Evolutionary conservation across 2,329 filamentous ascomycete genomes (phyloP).

Genomic region (Fragosphaeria purpurea): DNA sequence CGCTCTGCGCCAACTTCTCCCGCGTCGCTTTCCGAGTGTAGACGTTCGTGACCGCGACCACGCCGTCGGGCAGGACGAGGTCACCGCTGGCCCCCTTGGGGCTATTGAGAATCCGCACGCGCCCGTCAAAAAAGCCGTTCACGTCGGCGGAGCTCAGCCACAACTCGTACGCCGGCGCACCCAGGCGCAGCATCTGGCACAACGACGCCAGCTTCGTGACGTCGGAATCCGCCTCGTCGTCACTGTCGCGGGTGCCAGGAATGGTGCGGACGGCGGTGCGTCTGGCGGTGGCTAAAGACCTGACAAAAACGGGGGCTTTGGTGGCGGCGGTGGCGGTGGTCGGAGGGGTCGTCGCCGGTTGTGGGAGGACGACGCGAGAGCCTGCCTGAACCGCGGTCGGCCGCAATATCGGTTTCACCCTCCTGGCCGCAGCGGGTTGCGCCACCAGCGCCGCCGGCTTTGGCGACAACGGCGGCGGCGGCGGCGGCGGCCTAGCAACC

Average conservation of each 20-base stretch:
- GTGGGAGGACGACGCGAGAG: too few relatives aligned
- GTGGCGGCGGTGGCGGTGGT: too few relatives aligned
- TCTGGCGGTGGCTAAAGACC: not conserved
- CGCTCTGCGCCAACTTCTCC: conserved; percentile 28
- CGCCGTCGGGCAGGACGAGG: conserved; percentile 18
- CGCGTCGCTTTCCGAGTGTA: conserved; percentile 25
- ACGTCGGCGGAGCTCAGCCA: not conserved
- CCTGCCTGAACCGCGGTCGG: too few relatives aligned
- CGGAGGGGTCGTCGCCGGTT: too few relatives aligned
- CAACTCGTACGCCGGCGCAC: conserved; percentile 4
- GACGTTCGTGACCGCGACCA: conserved; percentile 25
- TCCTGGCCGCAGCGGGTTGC: too few relatives aligned
- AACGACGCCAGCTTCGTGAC: conserved; percentile 17
- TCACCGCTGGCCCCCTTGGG: conserved; percentile 16
- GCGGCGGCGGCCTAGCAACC: not conserved
- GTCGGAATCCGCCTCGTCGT: conserved; percentile 8
- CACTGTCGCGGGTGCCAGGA: not conserved
- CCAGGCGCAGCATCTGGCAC: conserved; percentile 6
- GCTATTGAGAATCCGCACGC: conserved; percentile 17
- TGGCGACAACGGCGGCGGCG: not conserved
- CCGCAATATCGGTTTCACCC: too few relatives aligned
- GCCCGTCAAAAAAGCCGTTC: conserved; percentile 25
- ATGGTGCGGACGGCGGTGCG: not conserved
- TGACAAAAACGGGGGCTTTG: too few relatives aligned
- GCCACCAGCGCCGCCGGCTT: too few relatives aligned